Evolutionary conservation across 306 rosid species (phyloP).

Genomic region (Lathyrus oleraceus): DNA sequence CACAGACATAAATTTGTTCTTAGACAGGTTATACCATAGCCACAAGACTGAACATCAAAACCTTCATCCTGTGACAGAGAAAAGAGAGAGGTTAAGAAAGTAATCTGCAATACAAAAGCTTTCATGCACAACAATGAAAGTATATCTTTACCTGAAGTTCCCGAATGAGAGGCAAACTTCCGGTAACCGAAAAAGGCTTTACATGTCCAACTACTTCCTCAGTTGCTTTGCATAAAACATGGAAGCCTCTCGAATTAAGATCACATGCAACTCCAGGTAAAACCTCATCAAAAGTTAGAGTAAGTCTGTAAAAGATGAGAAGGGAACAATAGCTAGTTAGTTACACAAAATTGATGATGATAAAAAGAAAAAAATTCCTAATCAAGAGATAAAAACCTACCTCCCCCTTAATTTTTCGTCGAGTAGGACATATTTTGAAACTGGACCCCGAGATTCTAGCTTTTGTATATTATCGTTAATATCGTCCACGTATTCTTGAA

Average conservation of each 20-base stretch:
- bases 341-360: not conserved
- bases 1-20: not conserved
- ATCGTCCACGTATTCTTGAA: conserved; percentile 69
- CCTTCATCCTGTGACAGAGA: conserved; percentile 70
- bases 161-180: conserved; percentile 82
- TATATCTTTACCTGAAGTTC: conserved; percentile 64
- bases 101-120: not conserved
- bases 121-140: not conserved
- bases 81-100: conserved; percentile 18
- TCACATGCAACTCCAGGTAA: conserved; percentile 83
- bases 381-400: conserved; percentile 41
- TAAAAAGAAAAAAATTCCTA: too few species aligned
- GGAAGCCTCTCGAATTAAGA: conserved; percentile 77
- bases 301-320: conserved; percentile 50
- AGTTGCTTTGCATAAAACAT: conserved; percentile 86
- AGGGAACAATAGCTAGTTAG: not conserved
- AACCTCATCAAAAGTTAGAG: conserved; percentile 64
- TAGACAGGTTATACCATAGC: conserved; percentile 64
- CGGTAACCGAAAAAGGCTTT: conserved; percentile 90
- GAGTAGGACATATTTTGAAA: conserved; percentile 73
- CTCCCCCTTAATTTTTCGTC: conserved; percentile 85
- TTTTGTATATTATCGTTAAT: conserved; percentile 61
- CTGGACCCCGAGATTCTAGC: conserved; percentile 82
- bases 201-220: conserved; percentile 86
- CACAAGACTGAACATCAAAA: conserved; percentile 86